A percentile compares a stretch with the other conserved stretches of the same genome.
phyloP scores from a whole-genome alignment of 768 basidiomycete species.

The Tubosaeta brunneosetosa region DNA sequence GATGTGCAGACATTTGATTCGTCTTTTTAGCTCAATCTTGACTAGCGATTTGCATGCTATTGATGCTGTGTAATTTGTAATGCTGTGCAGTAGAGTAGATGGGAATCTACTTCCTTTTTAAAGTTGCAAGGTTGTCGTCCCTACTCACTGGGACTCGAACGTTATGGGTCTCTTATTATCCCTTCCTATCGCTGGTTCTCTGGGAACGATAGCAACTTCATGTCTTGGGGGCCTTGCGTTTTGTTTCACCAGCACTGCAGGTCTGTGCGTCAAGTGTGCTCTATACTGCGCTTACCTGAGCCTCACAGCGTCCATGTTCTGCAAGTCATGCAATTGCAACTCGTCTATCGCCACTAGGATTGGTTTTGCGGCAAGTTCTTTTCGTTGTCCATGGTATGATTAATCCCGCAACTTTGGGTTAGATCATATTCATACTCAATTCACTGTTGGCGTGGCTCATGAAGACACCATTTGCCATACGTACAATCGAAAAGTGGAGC shows the following conservation, averaged over 20 bases:
- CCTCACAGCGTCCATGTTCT: constrained; percentile 82
- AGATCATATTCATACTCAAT: constrained; percentile 95
- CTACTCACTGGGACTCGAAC: not conserved
- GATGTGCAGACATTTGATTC: not conserved
- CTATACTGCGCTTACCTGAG: constrained; percentile 3
- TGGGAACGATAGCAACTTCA: constrained; percentile 74
- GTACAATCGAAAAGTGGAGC: constrained; percentile 85
- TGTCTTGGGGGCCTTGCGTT: constrained; percentile 81
- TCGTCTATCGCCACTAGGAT: constrained; percentile 96
- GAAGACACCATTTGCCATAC: constrained; percentile 84
- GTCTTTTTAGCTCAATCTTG: not conserved
- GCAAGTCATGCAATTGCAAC: constrained; percentile 98
- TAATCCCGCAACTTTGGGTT: not conserved
- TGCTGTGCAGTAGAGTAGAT: not conserved
- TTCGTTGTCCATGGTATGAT: not conserved
- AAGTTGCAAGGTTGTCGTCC: not conserved
- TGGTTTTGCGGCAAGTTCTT: constrained; percentile 75
- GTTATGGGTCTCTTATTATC: constrained; percentile 75
- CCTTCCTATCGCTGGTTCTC: constrained; percentile 61
- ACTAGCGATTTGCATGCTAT: too few species aligned
- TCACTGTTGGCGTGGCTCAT: constrained; percentile 97
- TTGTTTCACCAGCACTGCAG: constrained; percentile 82
- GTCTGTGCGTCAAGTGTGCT: constrained; percentile 36
- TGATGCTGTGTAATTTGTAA: too few species aligned
- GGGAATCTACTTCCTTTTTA: constrained; percentile 7